These are phyloP conservation scores for Fusarium subtropicale DNA, from an alignment of 2,329 filamentous ascomycete genomes.

Conservation along the genomic window DNA sequence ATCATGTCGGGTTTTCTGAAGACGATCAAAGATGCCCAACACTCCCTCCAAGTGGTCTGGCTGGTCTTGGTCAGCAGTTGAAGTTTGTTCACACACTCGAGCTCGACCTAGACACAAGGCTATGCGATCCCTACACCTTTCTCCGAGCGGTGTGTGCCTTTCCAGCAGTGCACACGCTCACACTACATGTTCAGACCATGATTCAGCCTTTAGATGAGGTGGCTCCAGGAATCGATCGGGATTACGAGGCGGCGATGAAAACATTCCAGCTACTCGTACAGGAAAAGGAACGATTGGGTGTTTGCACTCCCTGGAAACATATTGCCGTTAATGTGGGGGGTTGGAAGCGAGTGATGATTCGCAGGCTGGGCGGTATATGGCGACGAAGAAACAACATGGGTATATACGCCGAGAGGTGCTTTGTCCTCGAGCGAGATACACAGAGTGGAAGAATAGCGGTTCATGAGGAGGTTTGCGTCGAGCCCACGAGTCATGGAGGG, in stretches of 20 bases:
- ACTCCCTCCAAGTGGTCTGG: constrained; percentile 51
- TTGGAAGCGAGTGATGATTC: constrained; percentile 59
- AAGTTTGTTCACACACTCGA: constrained; percentile 56
- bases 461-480: constrained; percentile 47
- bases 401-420: constrained; percentile 61
- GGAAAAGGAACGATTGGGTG: constrained; percentile 40
- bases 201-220: constrained; percentile 50
- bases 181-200: constrained; percentile 59
- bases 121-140: constrained; percentile 53
- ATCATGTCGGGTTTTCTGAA: constrained; percentile 60
- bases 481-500: constrained; percentile 44
- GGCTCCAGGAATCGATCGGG: constrained; percentile 49
- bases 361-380: constrained; percentile 57
- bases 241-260: constrained; percentile 53
- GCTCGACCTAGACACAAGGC: constrained; percentile 59
- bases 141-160: constrained; percentile 56
- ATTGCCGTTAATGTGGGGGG: constrained; percentile 62
- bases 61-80: constrained; percentile 50
- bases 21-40: constrained; percentile 58
- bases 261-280: constrained; percentile 52
- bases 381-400: constrained; percentile 55
- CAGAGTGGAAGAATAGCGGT: constrained; percentile 38
- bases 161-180: constrained; percentile 54
- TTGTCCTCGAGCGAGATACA: constrained; percentile 54
- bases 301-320: constrained; percentile 51